Conservation (phyloP, 2,329 filamentous ascomycete species). For the Ophioceras dolichostomum region DNA sequence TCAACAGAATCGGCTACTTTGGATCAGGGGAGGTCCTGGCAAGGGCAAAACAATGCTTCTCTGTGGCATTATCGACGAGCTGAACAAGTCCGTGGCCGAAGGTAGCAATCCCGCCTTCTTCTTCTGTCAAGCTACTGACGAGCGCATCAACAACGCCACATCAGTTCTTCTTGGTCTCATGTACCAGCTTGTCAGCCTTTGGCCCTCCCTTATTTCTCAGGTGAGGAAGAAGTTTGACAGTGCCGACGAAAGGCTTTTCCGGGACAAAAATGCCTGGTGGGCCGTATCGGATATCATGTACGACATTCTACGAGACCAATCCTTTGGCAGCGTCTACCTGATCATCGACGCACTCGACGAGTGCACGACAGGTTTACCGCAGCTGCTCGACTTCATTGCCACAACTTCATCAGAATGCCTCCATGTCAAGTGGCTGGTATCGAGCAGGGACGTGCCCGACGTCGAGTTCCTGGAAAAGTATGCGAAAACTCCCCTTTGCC, state of each 20-base stretch:
- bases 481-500: neutral
- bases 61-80: conserved; percentile 38
- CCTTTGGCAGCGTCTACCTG: conserved; percentile 16
- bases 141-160: conserved; percentile 14
- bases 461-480: conserved; percentile 21
- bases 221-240: conserved; percentile 18
- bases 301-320: conserved; percentile 23
- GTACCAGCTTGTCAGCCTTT: conserved; percentile 14
- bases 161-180: conserved; percentile 19
- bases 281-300: conserved; percentile 23
- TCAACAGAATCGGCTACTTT: conserved; percentile 14
- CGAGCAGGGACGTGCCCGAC: conserved; percentile 26
- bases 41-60: conserved; percentile 32
- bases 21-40: conserved; percentile 24
- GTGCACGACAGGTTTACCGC: conserved; percentile 14
- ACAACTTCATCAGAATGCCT: conserved; percentile 7
- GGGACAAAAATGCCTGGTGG: conserved; percentile 22
- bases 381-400: conserved; percentile 23
- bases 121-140: conserved; percentile 20
- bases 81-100: conserved; percentile 17
- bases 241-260: conserved; percentile 18
- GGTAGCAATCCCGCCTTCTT: conserved; percentile 12
- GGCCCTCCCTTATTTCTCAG: conserved; percentile 20
- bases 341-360: conserved; percentile 36
- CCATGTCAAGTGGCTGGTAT: conserved; percentile 27